Base-by-base conservation (phyloP, 441 rosid species). In the Geranium incanum region DNA sequence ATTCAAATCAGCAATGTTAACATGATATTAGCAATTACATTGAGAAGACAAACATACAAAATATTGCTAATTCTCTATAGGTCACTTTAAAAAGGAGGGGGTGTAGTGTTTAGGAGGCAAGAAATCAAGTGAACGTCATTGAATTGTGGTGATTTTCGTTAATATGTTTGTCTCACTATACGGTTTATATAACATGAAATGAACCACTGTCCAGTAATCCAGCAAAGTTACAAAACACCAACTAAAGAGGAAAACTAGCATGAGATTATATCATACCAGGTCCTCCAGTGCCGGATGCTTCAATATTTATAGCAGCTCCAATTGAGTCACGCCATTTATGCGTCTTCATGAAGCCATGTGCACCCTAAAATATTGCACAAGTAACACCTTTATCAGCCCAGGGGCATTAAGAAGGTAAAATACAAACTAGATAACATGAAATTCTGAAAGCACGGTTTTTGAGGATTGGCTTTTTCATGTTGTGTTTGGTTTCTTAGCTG, bases 261-360 rank as follows among this genome's bases (percentile, higher is more conserved):
- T 48, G 39, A 65, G 68, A 73, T 70, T 28, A 68, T 68, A 80
- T 72, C 85, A 39, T 86, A 93, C 99, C 98, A 77, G 81, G 85
- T 70, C 99, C 98, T 76, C 97, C 96, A 5, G 88, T 83, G 18
- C 99, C 99, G 78, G 98, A 88, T 68, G 99, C 99, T 86, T 95
- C 99, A 75, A 95, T 88, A 78, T 95, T 89, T 79, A 95, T 85
- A 78, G 85, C 78, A 81, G 99, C 97, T 74, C 99, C 98, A 75
- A 95, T 80, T 60, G 90, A 83, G 76, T 91, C 86, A 67, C 83
- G 91, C 94, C 97, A 91, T 86, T 82, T 86, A 80, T 91, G 78
- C 70, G 90, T 82, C 72, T 80, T 93, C 89, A 95, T 86, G 83
- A 95, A 95, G 79, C 98, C 98, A 78, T 95, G 97, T 64, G 98